Conservation (phyloP, 305 asterid genomes). For the Striga hermonthica region DNA sequence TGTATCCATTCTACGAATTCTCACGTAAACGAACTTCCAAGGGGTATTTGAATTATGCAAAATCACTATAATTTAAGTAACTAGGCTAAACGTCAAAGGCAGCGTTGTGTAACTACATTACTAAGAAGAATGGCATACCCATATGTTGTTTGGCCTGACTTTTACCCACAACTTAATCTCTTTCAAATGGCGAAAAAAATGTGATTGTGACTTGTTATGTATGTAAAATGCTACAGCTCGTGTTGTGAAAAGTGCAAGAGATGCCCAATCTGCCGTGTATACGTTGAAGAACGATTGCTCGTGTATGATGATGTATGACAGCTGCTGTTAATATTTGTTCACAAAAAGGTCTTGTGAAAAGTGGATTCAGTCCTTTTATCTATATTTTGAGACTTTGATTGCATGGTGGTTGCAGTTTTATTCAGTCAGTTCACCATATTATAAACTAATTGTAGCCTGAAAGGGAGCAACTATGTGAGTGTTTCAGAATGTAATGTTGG, state of each 20-base stretch:
- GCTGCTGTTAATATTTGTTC: background rate
- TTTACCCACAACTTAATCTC: background rate
- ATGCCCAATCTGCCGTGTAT: conserved; percentile 90
- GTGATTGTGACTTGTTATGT: background rate
- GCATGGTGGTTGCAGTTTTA: conserved; percentile 58
- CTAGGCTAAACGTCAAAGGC: no score
- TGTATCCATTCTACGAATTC: no score
- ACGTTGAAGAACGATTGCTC: conserved; percentile 68
- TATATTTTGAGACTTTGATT: conserved; percentile 7
- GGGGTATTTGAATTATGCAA: no score
- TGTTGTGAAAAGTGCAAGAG: conserved; percentile 87
- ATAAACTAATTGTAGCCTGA: background rate
- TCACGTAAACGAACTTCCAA: no score
- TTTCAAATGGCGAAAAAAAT: background rate
- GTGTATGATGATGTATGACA: conserved; percentile 73
- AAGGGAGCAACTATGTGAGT: no score
- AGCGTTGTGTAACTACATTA: no score
- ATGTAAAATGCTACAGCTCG: conserved; percentile 39
- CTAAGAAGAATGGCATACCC: no score
- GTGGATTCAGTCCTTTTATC: conserved; percentile 18
- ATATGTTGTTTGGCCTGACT: no score
- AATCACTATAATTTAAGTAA: no score
- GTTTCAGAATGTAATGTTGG: no score
- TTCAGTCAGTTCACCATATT: conserved; percentile 51
- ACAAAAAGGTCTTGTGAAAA: conserved; percentile 16